Evolutionary conservation across 345 rosid species (phyloP), one percentile per base, ranked within the genome.

Genomic region (Bretschneidera sinensis): DNA sequence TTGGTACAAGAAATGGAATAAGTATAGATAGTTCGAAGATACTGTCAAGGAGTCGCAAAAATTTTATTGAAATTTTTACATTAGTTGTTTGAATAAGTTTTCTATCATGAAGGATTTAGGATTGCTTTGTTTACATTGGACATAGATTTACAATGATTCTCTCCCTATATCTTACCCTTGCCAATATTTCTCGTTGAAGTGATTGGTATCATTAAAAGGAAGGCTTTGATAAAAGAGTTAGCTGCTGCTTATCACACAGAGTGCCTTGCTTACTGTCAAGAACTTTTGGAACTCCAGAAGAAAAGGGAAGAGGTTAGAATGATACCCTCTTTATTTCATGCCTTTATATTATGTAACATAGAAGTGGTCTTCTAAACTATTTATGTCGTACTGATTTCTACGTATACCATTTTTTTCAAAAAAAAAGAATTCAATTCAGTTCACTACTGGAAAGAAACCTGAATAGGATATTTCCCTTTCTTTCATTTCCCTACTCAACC

Each of bases 131-230:
- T 18, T 48, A 9, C 35, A 6, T 18, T 20, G 49, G 23, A 31
- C 17, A 22, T 67, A 17, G 23, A 43, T 18, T 21, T 5, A 48
- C 22, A 17, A 2, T 51, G 59, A 47, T 3, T 22, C 47, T 50
- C 23, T 50, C 16, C n/a, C 63, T 54, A 48, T 54, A 21, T 31
- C 70, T 78, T 11, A 52, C 21, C 6, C 9, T 24, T 47, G 64
- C n/a, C 17, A n/a, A 49, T 19, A 15, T 22, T 47, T 17, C 34
- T 25, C 25, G n/a, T 28, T 66, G 55, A 67, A 94, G 99, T 86
- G 96, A 88, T 90, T 58, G 99, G 99, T 48, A 87, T 92, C 71
- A 94, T 90, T 58, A 90, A 86, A 63, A 86, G 99, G 76, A 94
- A 88, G 57, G 96, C 91, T 24, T 80, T 94, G 87, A 80, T 94